Conservation (phyloP, 345 rosid genomes). For the Bruguiera gymnorhiza region DNA sequence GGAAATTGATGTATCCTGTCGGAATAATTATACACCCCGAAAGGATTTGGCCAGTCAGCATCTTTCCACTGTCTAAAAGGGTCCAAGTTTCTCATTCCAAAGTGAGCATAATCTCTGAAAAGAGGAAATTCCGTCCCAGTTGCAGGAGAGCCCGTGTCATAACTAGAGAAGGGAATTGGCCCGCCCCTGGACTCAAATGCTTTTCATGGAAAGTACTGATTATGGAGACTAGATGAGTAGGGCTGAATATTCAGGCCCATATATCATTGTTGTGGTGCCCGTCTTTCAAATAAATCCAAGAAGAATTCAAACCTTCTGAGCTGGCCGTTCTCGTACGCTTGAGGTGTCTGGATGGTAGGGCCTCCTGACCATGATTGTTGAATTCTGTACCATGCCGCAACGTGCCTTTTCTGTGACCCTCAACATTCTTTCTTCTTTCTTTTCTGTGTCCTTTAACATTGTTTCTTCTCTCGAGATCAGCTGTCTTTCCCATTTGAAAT, state of each 20-base stretch:
- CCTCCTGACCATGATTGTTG: conserved; percentile 20
- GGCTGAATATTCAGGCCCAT: conserved; percentile 22
- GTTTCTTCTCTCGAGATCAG: conserved; percentile 27
- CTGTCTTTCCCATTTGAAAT: conserved; percentile 23
- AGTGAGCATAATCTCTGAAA: conserved; percentile 19
- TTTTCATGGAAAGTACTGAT: conserved; percentile 14
- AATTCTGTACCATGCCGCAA: conserved; percentile 8
- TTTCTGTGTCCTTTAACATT: conserved; percentile 10
- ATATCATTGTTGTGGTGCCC: conserved; percentile 13
- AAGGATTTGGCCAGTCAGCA: conserved; percentile 11
- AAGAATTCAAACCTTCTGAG: conserved; percentile 20
- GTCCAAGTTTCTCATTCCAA: conserved; percentile 22
- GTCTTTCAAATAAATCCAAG: conserved; percentile 22
- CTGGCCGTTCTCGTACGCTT: conserved; percentile 13
- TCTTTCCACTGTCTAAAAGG: conserved; percentile 24
- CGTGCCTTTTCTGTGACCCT: conserved; percentile 16
- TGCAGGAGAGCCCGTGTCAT: conserved; percentile 30
- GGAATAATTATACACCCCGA: too few species aligned
- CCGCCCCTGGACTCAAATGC: conserved; percentile 22
- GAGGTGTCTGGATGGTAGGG: conserved; percentile 15
- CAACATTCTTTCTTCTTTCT: conserved; percentile 21
- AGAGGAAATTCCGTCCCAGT: conserved; percentile 28
- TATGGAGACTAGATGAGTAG: conserved; percentile 14
- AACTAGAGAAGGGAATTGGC: conserved; percentile 9
- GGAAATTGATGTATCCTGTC: neutral